Evolutionary conservation across 2,329 filamentous ascomycete genomes (phyloP).

Genomic region (Phoma sp.): DNA sequence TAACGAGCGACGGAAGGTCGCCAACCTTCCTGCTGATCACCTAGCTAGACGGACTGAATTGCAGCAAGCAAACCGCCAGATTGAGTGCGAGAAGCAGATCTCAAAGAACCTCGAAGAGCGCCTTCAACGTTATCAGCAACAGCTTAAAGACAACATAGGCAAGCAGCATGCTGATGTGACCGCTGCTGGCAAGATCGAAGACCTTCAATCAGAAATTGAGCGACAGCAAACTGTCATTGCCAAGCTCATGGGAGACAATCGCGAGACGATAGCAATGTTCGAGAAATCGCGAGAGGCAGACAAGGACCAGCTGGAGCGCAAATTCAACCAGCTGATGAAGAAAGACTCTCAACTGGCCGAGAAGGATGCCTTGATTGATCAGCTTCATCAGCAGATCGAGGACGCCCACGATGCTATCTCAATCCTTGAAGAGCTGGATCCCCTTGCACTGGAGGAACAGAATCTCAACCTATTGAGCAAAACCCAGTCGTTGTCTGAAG

Average conservation of each 20-base stretch:
- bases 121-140: slow-evolving; percentile 20
- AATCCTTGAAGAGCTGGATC: background rate
- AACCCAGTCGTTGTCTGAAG: background rate
- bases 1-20: slow-evolving; percentile 21
- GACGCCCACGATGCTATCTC: background rate
- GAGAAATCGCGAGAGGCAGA: slow-evolving; percentile 2
- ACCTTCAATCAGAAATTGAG: slow-evolving; percentile 15
- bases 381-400: background rate
- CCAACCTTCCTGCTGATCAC: slow-evolving; percentile 22
- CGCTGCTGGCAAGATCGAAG: slow-evolving; percentile 12
- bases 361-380: slow-evolving; percentile 1
- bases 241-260: slow-evolving; percentile 22
- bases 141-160: slow-evolving; percentile 8
- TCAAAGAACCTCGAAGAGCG: slow-evolving; percentile 13
- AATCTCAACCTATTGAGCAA: background rate
- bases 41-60: slow-evolving; percentile 25
- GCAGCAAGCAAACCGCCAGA: slow-evolving; percentile 18
- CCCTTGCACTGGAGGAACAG: background rate
- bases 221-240: slow-evolving; percentile 11
- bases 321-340: background rate
- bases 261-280: slow-evolving; percentile 1
- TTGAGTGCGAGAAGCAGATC: slow-evolving; percentile 19
- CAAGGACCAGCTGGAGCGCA: background rate
- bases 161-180: slow-evolving; percentile 6
- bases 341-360: background rate